A percentile compares a stretch with the other conserved stretches of the same genome.
phyloP scores from a whole-genome alignment of 768 basidiomycete species.

The Boletus speciosus region DNA sequence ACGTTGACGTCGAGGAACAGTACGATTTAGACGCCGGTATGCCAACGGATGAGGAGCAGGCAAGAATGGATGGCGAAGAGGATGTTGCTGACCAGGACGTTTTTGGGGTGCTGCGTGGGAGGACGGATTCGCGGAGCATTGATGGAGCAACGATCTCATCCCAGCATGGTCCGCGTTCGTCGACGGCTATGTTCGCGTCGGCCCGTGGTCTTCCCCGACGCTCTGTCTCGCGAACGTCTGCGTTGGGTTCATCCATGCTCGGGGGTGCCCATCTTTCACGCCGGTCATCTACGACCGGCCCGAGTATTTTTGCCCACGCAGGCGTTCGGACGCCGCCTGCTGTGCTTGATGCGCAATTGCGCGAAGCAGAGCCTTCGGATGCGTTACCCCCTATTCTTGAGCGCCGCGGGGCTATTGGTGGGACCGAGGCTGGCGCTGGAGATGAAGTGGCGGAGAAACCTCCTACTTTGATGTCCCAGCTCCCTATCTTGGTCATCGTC shows the following conservation, averaged over 20 bases:
- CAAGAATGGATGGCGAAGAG: constrained; percentile 46
- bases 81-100: constrained; percentile 31
- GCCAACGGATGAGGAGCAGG: constrained; percentile 23
- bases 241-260: constrained; percentile 31
- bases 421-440: constrained; percentile 26
- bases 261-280: constrained; percentile 37
- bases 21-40: constrained; percentile 44
- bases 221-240: constrained; percentile 26
- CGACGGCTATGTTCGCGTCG: constrained; percentile 25
- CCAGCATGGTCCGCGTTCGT: constrained; percentile 20
- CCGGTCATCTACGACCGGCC: constrained; percentile 56
- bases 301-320: constrained; percentile 79
- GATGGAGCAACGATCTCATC: constrained; percentile 20
- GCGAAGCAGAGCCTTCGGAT: constrained; percentile 36
- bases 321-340: constrained; percentile 79
- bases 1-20: constrained; percentile 86
- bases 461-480: constrained; percentile 64
- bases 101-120: constrained; percentile 16
- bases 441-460: constrained; percentile 51
- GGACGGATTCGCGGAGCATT: constrained; percentile 14
- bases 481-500: constrained; percentile 81
- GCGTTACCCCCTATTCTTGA: constrained; percentile 55
- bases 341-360: constrained; percentile 68
- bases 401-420: constrained; percentile 29
- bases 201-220: constrained; percentile 31